Conservation (phyloP, 23 red algal genomes). For the Gracilaria vermiculophylla region DNA sequence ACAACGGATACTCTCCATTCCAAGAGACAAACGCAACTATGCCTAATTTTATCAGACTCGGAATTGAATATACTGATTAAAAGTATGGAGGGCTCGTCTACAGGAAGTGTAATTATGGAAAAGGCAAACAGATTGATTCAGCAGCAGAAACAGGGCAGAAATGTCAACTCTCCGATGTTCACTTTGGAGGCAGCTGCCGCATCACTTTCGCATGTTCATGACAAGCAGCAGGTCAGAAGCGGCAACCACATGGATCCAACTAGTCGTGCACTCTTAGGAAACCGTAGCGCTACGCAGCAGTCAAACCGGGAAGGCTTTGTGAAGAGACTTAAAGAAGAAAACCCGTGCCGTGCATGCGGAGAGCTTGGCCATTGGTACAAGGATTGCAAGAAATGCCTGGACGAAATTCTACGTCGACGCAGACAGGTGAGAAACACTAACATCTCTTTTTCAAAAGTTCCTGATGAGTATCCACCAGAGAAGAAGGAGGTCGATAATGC, state of each 20-base stretch:
- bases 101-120: background rate
- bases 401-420: background rate
- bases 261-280: slow-evolving; percentile 4
- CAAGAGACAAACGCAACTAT: background rate
- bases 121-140: background rate
- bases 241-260: background rate
- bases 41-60: background rate
- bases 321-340: slow-evolving; percentile 50
- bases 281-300: background rate
- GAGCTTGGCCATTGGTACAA: slow-evolving; percentile 50
- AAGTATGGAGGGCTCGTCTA: background rate
- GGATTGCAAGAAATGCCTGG: slow-evolving; percentile 6
- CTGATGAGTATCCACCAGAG: background rate
- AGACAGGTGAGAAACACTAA: background rate
- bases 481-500: background rate
- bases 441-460: background rate
- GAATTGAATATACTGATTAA: slow-evolving; percentile 5
- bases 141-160: background rate
- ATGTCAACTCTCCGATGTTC: background rate
- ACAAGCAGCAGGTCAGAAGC: background rate
- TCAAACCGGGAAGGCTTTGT: slow-evolving; percentile 12
- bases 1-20: background rate
- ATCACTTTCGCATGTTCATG: slow-evolving; percentile 25
- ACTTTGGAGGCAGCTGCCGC: slow-evolving; percentile 6
- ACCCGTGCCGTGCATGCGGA: slow-evolving; percentile 19